A percentile compares a stretch with the other conserved stretches of the same genome.
Conservation (phyloP, 2,329 filamentous ascomycete genomes). For the Cercospora citrullina region DNA sequence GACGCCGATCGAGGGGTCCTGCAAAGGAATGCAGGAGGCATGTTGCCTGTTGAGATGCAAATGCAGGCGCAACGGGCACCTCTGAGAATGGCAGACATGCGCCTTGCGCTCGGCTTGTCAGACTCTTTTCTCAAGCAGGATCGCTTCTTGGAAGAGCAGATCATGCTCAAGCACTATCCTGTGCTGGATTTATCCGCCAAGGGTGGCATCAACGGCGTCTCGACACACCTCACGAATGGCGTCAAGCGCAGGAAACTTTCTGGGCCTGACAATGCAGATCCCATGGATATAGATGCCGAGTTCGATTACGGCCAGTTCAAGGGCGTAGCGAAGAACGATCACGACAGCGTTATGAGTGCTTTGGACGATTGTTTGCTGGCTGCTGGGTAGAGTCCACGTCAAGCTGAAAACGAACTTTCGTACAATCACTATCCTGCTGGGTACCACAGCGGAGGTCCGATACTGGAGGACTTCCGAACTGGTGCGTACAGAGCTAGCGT, state of each 20-base stretch:
- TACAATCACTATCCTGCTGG: neutral
- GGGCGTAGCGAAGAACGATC: slow-evolving; percentile 37
- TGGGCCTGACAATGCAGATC: slow-evolving; percentile 36
- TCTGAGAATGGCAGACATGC: slow-evolving; percentile 74
- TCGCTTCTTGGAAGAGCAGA: slow-evolving; percentile 69
- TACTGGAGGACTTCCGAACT: slow-evolving; percentile 7
- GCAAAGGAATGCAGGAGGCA: slow-evolving; percentile 69
- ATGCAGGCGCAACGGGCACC: slow-evolving; percentile 70
- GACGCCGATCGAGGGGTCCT: slow-evolving; percentile 72
- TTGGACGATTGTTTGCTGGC: slow-evolving; percentile 43
- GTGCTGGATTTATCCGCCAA: slow-evolving; percentile 16
- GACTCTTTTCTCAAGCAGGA: slow-evolving; percentile 76
- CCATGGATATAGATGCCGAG: slow-evolving; percentile 40
- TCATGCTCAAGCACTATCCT: slow-evolving; percentile 49
- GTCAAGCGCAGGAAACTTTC: slow-evolving; percentile 19
- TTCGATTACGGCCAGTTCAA: slow-evolving; percentile 41
- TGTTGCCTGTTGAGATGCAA: slow-evolving; percentile 79
- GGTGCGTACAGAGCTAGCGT: neutral
- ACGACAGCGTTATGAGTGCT: slow-evolving; percentile 37
- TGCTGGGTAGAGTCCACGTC: slow-evolving; percentile 29
- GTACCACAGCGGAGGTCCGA: neutral
- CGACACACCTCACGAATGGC: slow-evolving; percentile 25
- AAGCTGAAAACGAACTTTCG: slow-evolving; percentile 15
- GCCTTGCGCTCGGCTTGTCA: slow-evolving; percentile 72
- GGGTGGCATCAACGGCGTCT: slow-evolving; percentile 1